Evolutionary conservation across 371 early-diverging fungal genomes (phyloP).

Genomic region (Smittium mucronatum): DNA sequence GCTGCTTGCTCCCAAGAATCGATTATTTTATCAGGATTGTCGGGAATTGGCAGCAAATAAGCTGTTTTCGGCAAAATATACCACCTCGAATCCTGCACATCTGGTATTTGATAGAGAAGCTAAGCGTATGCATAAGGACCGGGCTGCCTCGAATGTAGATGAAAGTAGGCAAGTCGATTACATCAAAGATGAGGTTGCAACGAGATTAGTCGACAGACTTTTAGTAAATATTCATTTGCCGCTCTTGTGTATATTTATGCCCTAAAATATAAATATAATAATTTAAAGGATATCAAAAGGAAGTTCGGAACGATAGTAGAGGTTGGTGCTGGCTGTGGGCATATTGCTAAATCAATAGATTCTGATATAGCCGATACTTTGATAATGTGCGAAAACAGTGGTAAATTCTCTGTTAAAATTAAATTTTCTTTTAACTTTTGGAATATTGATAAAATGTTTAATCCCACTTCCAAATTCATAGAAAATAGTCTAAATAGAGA

Average conservation of each 20-base stretch:
- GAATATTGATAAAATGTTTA: not conserved
- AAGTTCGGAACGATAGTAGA: slow-evolving; percentile 74
- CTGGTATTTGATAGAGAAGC: slow-evolving; percentile 60
- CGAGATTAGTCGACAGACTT: slow-evolving; percentile 73
- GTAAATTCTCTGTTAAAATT: not conserved
- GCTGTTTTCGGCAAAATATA: too few relatives aligned
- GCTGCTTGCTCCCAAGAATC: too few relatives aligned
- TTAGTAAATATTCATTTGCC: slow-evolving; percentile 37
- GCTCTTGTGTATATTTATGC: slow-evolving; percentile 23
- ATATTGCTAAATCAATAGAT: slow-evolving; percentile 66
- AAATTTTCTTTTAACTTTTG: slow-evolving; percentile 9
- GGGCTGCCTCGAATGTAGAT: slow-evolving; percentile 49
- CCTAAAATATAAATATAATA: not conserved
- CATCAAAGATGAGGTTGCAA: slow-evolving; percentile 80
- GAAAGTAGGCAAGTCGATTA: slow-evolving; percentile 74
- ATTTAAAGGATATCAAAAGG: slow-evolving; percentile 63
- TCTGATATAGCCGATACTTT: slow-evolving; percentile 65
- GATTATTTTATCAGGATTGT: too few relatives aligned
- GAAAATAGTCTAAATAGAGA: slow-evolving; percentile 59
- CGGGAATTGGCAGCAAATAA: too few relatives aligned
- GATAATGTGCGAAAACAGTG: slow-evolving; percentile 58
- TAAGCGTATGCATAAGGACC: slow-evolving; percentile 64
- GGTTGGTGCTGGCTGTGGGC: slow-evolving; percentile 79
- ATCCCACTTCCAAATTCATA: slow-evolving; percentile 16
- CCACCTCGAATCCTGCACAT: too few relatives aligned